Percentiles rank a stretch among this genome's conserved stretches.
These are phyloP conservation scores for Infundibulicybe gibba DNA, from an alignment of 768 basidiomycete species.

Conservation along the genomic window DNA sequence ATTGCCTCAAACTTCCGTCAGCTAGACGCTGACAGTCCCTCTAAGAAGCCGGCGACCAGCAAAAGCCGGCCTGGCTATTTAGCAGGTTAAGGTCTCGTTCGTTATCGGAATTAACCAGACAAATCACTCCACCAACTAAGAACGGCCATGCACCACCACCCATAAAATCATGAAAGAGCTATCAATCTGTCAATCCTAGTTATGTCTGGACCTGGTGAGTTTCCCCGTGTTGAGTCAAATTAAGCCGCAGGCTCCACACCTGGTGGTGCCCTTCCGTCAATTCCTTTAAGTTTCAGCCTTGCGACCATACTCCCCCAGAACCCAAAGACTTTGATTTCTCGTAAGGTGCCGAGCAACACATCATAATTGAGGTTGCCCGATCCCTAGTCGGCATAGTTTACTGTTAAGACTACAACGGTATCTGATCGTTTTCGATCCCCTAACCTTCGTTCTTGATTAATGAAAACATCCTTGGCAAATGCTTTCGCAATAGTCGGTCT, in stretches of 20 bases:
- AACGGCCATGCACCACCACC: slow-evolving; percentile 86
- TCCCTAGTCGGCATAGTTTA: too few species aligned
- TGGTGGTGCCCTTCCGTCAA: slow-evolving; percentile 83
- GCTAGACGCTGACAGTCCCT: slow-evolving; percentile 81
- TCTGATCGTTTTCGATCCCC: too few species aligned
- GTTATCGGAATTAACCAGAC: slow-evolving; percentile 95
- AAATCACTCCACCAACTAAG: slow-evolving; percentile 91
- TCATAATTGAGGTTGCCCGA: too few species aligned
- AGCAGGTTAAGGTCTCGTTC: slow-evolving; percentile 60
- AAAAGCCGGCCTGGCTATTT: slow-evolving; percentile 72
- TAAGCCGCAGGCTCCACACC: slow-evolving; percentile 76
- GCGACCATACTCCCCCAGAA: slow-evolving; percentile 53
- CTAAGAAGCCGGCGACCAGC: slow-evolving; percentile 81
- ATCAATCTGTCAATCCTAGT: too few species aligned
- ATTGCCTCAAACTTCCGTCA: slow-evolving; percentile 86
- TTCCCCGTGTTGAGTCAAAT: slow-evolving; percentile 84
- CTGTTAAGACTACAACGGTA: too few species aligned
- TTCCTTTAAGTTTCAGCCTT: slow-evolving; percentile 78
- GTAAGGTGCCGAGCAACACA: too few species aligned
- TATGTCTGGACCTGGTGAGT: slow-evolving; percentile 80
- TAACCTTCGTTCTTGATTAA: too few species aligned
- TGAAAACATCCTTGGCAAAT: too few species aligned
- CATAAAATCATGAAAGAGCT: too few species aligned
- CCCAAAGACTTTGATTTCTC: slow-evolving; percentile 90
- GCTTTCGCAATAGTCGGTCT: too few species aligned